Evolutionary conservation across 176 grass and related monocot species (phyloP).

Genomic region (Otatea glauca): DNA sequence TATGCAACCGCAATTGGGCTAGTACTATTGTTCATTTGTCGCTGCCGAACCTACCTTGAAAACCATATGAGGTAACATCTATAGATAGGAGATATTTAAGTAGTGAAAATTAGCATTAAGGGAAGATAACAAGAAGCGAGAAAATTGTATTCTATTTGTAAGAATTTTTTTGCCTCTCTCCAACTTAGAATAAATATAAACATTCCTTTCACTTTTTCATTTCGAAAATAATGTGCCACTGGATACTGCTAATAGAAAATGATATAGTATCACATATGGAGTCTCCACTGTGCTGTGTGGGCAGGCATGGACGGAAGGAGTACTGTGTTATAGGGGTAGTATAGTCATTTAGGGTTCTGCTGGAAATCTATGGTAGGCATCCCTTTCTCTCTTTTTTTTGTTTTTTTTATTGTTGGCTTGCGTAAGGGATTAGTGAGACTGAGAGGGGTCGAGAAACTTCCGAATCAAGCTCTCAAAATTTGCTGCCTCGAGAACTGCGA

Average conservation of each 20-base stretch:
- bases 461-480: constrained; percentile 29
- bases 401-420: not conserved
- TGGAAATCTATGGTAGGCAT: constrained; percentile 9
- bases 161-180: not conserved
- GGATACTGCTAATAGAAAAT: not conserved
- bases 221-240: too few species aligned
- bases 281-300: not conserved
- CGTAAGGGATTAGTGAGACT: constrained; percentile 24
- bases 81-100: not conserved
- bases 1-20: too few species aligned
- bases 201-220: not conserved
- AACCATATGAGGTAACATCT: not conserved
- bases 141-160: not conserved
- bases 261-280: not conserved
- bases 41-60: too few species aligned
- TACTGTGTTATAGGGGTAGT: not conserved
- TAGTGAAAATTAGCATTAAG: not conserved
- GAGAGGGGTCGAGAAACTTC: constrained; percentile 34
- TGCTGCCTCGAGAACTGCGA: constrained; percentile 23
- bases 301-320: not conserved
- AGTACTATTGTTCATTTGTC: too few species aligned
- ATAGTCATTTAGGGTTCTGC: not conserved
- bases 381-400: not conserved
- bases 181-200: not conserved
- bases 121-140: too few species aligned